These are phyloP conservation scores for Acanthamoeba rhysodes DNA, from an alignment of 208 protist genomes.

Conservation along the genomic window DNA sequence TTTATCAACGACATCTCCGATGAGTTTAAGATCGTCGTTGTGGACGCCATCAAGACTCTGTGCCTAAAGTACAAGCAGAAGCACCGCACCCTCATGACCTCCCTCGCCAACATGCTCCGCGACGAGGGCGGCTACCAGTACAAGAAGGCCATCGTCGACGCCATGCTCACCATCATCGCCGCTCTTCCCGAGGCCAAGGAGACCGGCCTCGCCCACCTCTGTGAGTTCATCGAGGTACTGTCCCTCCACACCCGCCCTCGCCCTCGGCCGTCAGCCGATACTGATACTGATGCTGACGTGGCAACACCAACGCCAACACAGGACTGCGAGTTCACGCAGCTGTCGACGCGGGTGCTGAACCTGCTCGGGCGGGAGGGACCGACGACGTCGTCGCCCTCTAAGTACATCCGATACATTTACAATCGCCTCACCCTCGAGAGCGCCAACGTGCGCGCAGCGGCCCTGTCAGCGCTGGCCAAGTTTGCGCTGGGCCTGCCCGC, in stretches of 20 bases:
- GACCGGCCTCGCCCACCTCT: slow-evolving; percentile 94
- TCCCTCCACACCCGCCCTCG: no score
- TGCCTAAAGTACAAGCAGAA: slow-evolving; percentile 97
- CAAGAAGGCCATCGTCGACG: slow-evolving; percentile 97
- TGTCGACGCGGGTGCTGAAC: slow-evolving; percentile 97
- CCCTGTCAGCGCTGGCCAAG: slow-evolving; percentile 98
- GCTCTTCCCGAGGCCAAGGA: slow-evolving; percentile 94
- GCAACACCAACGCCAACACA: not conserved
- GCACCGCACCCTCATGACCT: slow-evolving; percentile 93
- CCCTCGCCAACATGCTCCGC: slow-evolving; percentile 89
- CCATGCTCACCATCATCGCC: slow-evolving; percentile 96
- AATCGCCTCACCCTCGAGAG: slow-evolving; percentile 97
- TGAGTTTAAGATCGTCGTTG: slow-evolving; percentile 98
- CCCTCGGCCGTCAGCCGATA: no score
- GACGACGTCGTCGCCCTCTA: slow-evolving; percentile 91
- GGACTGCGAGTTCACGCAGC: slow-evolving; percentile 98
- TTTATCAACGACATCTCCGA: slow-evolving; percentile 97
- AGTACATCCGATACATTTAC: slow-evolving; percentile 98
- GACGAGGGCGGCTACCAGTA: slow-evolving; percentile 90
- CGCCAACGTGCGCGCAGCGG: slow-evolving; percentile 95
- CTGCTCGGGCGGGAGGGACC: slow-evolving; percentile 98
- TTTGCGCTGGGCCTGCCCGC: slow-evolving; percentile 94
- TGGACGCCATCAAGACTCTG: slow-evolving; percentile 96
- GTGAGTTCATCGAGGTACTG: slow-evolving; percentile 98
- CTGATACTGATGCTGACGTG: no score